A percentile compares a stretch with the other conserved stretches of the same genome.
Conservation (phyloP, 805 yeast species). For the Jamesozyma lodderae region DNA sequence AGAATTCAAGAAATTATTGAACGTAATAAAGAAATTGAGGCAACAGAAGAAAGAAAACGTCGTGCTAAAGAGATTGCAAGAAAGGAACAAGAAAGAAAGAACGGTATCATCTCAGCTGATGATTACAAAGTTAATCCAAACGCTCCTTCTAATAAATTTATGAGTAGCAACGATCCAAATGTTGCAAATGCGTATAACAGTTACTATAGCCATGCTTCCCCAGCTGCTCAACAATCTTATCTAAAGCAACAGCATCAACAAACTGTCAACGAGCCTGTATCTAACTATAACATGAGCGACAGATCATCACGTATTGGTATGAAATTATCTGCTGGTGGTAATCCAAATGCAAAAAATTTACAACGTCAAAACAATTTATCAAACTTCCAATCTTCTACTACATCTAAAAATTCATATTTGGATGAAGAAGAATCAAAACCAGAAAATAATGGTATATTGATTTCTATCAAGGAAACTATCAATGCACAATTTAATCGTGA, state of each 20-base stretch:
- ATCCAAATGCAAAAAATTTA: not conserved
- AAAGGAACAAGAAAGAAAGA: constrained; percentile 43
- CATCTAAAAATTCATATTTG: not conserved
- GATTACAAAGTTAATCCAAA: constrained; percentile 7
- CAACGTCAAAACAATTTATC: not conserved
- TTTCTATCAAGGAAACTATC: constrained; percentile 68
- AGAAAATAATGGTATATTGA: constrained; percentile 66
- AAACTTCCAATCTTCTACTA: not conserved
- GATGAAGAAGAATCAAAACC: constrained; percentile 27
- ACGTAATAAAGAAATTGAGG: constrained; percentile 92
- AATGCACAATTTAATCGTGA: constrained; percentile 76
- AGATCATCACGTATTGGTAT: constrained; percentile 17
- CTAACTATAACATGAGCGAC: constrained; percentile 2
- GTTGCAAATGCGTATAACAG: constrained; percentile 32
- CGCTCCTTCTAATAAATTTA: constrained; percentile 12
- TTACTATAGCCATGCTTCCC: constrained; percentile 30
- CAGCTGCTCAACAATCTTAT: constrained; percentile 33
- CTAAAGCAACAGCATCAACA: constrained; percentile 17
- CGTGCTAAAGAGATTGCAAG: constrained; percentile 85
- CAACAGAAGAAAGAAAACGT: constrained; percentile 93
- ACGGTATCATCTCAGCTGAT: constrained; percentile 29
- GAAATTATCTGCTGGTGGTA: constrained; percentile 15
- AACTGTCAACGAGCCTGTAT: constrained; percentile 3
- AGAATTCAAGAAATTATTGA: constrained; percentile 97
- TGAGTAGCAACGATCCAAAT: constrained; percentile 26